A percentile compares a stretch with the other conserved stretches of the same genome.
Evolutionary conservation across 2,329 filamentous ascomycete genomes (phyloP).

Genomic region (Beauveria rudraprayagi): DNA sequence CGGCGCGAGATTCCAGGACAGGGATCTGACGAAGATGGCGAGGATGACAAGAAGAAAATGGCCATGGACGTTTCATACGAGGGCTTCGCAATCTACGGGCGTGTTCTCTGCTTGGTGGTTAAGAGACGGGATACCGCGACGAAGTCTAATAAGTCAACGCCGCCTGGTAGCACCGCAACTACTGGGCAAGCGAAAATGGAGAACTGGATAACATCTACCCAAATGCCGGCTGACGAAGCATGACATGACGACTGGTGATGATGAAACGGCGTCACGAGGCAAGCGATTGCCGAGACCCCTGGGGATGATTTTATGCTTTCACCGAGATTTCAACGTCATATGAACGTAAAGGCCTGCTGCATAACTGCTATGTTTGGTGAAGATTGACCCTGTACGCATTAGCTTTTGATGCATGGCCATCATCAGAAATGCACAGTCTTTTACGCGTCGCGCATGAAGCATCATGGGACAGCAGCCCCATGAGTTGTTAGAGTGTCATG

Average conservation of each 20-base stretch:
- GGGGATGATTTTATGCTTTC: background rate
- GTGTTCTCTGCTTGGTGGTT: constrained; percentile 84
- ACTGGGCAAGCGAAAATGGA: constrained; percentile 50
- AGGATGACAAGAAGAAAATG: constrained; percentile 84
- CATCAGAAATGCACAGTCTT: too few relatives aligned
- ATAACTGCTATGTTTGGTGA: too few relatives aligned
- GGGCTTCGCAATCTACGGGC: constrained; percentile 91
- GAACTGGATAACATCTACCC: constrained; percentile 77
- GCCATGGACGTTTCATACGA: constrained; percentile 82
- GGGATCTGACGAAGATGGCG: constrained; percentile 24
- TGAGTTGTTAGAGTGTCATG: too few relatives aligned
- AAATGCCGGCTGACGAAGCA: constrained; percentile 40
- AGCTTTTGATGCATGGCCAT: too few relatives aligned
- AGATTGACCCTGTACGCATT: too few relatives aligned
- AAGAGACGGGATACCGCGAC: constrained; percentile 63
- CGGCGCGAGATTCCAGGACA: constrained; percentile 26
- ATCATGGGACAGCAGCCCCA: too few relatives aligned
- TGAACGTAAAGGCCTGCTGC: too few relatives aligned
- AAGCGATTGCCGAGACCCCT: background rate
- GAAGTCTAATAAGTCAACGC: constrained; percentile 29
- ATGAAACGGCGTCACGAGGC: constrained; percentile 16
- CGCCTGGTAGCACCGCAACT: constrained; percentile 21
- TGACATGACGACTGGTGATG: background rate
- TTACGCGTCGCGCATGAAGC: too few relatives aligned
- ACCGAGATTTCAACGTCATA: background rate